Evolutionary conservation across 495 filamentous ascomycete genomes (phyloP), one percentile per base, ranked within the genome.

Genomic region (Parachaetomium inaequale): DNA sequence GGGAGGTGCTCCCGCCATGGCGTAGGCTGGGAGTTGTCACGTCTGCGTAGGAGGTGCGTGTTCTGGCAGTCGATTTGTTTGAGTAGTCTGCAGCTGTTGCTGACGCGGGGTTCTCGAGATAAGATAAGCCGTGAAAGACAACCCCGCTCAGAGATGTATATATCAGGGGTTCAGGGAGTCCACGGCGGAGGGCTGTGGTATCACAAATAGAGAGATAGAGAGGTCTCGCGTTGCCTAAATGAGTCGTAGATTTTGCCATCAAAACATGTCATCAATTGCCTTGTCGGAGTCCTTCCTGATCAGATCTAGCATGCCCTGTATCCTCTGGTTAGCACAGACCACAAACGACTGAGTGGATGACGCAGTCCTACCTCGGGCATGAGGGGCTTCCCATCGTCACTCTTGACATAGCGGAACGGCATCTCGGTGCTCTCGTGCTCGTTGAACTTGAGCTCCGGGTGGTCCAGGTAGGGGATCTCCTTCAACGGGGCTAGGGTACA

Each of bases 231-330:
- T n/a, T n/a, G n/a, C 19, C n/a, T 25, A 58, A 31, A 38, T 40
- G 15, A 7, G 31, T 43, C 36, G 7, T 7, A 31, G 10, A 23
- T 47, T 34, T 40, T 17, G 19, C 6, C 23, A 42, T 63, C 54
- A 96, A 61, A 97, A 86, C 65, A 98, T 74, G 76, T 96, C 93
- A 58, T 87, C 88, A 66, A 98, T 87, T 7, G 86, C 84, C 74
- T 96, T 96, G 69, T 97, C 93, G 32, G 93, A 88, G 70, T 98
- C 94, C 63, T 91, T 88, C 71, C 88, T 91, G 73, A 98, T 97
- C 66, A 98, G 76, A 42, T 94, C 91, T 46, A 94, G 71, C 94
- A 98, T 98, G 7, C 92, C 94, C 92, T 96, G 46, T 21, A 12
- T 17, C 8, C 7, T n/a, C 25, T 47, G 4, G 62, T 51, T 3